These are phyloP conservation scores for Teunomyces panamensis DNA, from an alignment of 805 yeast species.

Conservation along the genomic window DNA sequence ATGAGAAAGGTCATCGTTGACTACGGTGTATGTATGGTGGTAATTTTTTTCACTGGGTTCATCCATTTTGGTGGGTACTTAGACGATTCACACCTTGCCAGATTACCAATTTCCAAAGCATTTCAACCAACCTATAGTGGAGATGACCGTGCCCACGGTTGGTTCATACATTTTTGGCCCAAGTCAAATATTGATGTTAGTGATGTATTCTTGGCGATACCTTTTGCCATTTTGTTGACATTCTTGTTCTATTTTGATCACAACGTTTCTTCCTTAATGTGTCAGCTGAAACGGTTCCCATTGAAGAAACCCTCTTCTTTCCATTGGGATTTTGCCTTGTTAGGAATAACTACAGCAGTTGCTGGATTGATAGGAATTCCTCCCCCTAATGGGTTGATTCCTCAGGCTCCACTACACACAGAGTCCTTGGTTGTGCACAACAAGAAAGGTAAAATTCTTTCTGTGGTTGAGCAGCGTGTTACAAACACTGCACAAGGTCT, in stretches of 20 bases:
- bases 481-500: slow-evolving; percentile 85
- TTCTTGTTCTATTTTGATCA: slow-evolving; percentile 91
- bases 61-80: slow-evolving; percentile 86
- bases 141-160: slow-evolving; percentile 49
- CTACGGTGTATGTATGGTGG: slow-evolving; percentile 80
- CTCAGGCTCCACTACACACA: slow-evolving; percentile 96
- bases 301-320: slow-evolving; percentile 83
- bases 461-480: slow-evolving; percentile 86
- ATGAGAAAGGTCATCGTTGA: slow-evolving; percentile 74
- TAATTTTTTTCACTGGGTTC: slow-evolving; percentile 89
- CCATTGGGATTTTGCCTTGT: slow-evolving; percentile 85
- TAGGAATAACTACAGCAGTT: slow-evolving; percentile 84
- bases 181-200: slow-evolving; percentile 54
- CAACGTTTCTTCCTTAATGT: slow-evolving; percentile 89
- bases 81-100: slow-evolving; percentile 51
- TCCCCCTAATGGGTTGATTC: slow-evolving; percentile 94
- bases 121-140: slow-evolving; percentile 64
- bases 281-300: slow-evolving; percentile 81
- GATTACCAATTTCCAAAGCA: slow-evolving; percentile 66
- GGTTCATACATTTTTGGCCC: slow-evolving; percentile 80
- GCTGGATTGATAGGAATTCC: slow-evolving; percentile 89
- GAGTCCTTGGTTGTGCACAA: slow-evolving; percentile 63
- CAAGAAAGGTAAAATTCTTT: slow-evolving; percentile 33
- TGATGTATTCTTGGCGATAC: slow-evolving; percentile 83
- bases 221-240: slow-evolving; percentile 85